A percentile compares a stretch with the other conserved stretches of the same genome.
Evolutionary conservation across 345 rosid genomes (phyloP).

Genomic region (Salix arbutifolia): DNA sequence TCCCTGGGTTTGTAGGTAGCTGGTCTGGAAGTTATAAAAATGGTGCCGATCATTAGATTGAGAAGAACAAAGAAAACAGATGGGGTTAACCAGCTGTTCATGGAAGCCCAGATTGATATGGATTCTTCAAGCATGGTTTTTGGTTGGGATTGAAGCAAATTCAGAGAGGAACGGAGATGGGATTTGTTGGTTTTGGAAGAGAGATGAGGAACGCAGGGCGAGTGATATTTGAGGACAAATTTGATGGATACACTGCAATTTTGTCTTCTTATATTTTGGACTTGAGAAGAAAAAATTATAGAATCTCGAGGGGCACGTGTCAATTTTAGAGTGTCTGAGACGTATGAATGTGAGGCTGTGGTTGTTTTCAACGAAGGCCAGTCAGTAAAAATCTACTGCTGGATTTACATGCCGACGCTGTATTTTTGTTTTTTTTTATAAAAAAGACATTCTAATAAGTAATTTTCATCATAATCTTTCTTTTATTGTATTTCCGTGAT

Average conservation of each 20-base stretch:
- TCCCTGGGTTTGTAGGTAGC: conserved; percentile 19
- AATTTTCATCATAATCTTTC: too few relatives aligned
- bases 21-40: conserved; percentile 53
- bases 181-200: neutral
- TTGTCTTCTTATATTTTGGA: neutral
- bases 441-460: too few relatives aligned
- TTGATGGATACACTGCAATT: neutral
- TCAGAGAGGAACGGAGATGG: neutral
- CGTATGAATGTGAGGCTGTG: neutral
- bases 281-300: neutral
- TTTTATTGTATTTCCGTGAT: too few relatives aligned
- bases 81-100: conserved; percentile 79
- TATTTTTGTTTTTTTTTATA: neutral
- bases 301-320: neutral
- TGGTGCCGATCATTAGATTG: conserved; percentile 70
- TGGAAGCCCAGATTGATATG: conserved; percentile 50
- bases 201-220: too few relatives aligned
- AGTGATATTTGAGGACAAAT: neutral
- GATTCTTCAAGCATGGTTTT: conserved; percentile 48
- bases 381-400: neutral
- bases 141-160: neutral
- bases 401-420: neutral
- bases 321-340: too few relatives aligned
- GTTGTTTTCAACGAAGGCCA: neutral
- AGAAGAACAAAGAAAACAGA: conserved; percentile 68